These are phyloP conservation scores for Lycium ferocissimum DNA, from an alignment of 257 asterid genomes.

Conservation along the genomic window DNA sequence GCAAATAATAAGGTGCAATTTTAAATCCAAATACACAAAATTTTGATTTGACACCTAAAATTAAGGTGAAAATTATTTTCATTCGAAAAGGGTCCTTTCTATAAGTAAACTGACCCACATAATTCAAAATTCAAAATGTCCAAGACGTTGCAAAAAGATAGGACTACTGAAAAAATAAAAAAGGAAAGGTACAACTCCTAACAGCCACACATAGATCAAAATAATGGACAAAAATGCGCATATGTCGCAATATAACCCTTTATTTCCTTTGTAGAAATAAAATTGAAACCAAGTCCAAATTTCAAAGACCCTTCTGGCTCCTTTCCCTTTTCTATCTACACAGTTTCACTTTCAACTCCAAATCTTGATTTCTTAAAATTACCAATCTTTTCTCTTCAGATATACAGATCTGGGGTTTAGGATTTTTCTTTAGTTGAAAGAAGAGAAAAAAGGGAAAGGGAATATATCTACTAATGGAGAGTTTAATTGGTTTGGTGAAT, in stretches of 20 bases:
- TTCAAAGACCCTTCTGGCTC: not conserved
- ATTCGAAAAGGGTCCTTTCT: not conserved
- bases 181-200: constrained; percentile 22
- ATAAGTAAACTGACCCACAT: not conserved
- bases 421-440: not conserved
- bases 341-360: constrained; percentile 12
- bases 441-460: constrained; percentile 24
- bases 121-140: constrained; percentile 7
- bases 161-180: not conserved
- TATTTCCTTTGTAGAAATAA: not conserved
- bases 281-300: constrained; percentile 27
- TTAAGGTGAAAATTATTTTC: not conserved
- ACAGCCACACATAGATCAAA: not conserved
- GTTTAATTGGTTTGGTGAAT: constrained; percentile 91
- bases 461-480: constrained; percentile 72
- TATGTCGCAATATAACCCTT: not conserved
- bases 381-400: not conserved
- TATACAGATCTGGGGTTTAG: constrained; percentile 28
- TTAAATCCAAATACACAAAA: too few relatives aligned
- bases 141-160: not conserved
- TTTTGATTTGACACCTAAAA: too few relatives aligned
- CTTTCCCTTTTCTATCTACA: not conserved
- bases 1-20: too few relatives aligned
- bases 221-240: not conserved
- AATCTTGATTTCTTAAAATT: constrained; percentile 27